These are phyloP conservation scores for Elongisporangium anandrum DNA, from an alignment of 352 stramenopile species.

Conservation along the genomic window DNA sequence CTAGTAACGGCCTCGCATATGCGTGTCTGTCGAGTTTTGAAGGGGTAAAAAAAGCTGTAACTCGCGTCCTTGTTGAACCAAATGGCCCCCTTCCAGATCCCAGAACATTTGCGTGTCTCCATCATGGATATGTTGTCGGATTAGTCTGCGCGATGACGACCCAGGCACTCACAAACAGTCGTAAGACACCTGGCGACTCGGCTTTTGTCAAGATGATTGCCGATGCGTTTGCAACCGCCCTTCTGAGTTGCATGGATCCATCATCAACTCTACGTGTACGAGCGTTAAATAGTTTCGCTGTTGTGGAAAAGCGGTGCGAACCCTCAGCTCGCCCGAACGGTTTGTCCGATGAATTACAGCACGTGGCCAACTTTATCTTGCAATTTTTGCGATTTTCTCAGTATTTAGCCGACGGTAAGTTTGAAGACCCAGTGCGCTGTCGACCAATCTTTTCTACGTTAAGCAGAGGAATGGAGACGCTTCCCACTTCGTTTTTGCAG, in stretches of 20 bases:
- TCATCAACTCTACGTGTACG: conserved; percentile 47
- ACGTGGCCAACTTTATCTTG: conserved; percentile 75
- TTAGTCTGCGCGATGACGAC: conserved; percentile 76
- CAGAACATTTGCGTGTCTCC: conserved; percentile 72
- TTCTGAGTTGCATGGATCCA: conserved; percentile 74
- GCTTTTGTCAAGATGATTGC: conserved; percentile 62
- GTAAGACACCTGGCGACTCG: conserved; percentile 50
- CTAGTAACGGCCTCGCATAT: conserved; percentile 52
- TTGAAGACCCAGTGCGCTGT: conserved; percentile 58
- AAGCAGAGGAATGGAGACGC: conserved; percentile 40
- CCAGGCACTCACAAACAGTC: conserved; percentile 66
- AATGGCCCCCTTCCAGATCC: conserved; percentile 34
- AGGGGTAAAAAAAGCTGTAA: conserved; percentile 71
- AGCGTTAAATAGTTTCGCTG: conserved; percentile 51
- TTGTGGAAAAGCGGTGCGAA: conserved; percentile 46
- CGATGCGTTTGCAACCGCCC: conserved; percentile 66
- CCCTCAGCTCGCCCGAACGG: conserved; percentile 35
- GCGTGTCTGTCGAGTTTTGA: conserved; percentile 74
- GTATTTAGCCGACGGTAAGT: conserved; percentile 53
- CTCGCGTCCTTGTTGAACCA: conserved; percentile 52
- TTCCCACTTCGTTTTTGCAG: conserved; percentile 70
- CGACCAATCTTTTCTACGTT: conserved; percentile 40
- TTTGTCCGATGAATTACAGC: conserved; percentile 58
- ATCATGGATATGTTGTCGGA: conserved; percentile 76
- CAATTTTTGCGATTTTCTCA: conserved; percentile 62